Conservation (phyloP, 2,329 filamentous ascomycete species). For the Colletotrichum sp. region DNA sequence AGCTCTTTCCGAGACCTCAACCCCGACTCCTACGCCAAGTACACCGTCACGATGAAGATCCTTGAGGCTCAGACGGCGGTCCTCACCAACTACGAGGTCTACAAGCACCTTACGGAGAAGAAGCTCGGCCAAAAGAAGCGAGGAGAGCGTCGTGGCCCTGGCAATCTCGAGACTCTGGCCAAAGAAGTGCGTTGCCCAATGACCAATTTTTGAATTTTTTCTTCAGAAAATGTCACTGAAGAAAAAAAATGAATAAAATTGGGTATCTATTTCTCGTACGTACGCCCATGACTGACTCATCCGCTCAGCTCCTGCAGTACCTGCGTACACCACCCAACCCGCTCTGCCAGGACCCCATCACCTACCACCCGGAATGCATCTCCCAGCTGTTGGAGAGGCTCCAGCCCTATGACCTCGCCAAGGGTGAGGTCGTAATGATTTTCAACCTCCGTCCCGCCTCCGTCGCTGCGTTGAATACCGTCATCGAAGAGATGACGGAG, state of each 20-base stretch:
- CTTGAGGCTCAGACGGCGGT: constrained; percentile 73
- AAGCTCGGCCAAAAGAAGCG: constrained; percentile 46
- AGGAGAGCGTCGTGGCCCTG: constrained; percentile 50
- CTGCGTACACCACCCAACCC: constrained; percentile 60
- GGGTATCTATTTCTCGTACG: constrained; percentile 7
- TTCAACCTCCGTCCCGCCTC: constrained; percentile 68
- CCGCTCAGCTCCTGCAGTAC: constrained; percentile 63
- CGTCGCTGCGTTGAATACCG: constrained; percentile 62
- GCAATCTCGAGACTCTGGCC: constrained; percentile 65
- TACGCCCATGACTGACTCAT: constrained; percentile 19
- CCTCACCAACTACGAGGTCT: constrained; percentile 77
- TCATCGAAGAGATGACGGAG: constrained; percentile 69
- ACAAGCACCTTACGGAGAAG: constrained; percentile 66
- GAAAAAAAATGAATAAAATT: not conserved
- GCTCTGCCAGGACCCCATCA: constrained; percentile 57
- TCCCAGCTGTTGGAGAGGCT: constrained; percentile 59
- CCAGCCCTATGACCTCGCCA: constrained; percentile 64
- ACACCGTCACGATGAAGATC: constrained; percentile 63
- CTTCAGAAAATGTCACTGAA: not conserved
- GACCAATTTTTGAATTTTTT: not conserved
- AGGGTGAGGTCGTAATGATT: constrained; percentile 73
- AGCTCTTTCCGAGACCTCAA: not conserved
- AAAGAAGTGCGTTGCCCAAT: constrained; percentile 59
- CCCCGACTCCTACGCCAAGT: not conserved
- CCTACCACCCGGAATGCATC: constrained; percentile 60